Conservation (phyloP, 306 rosid species). For the Malus sylvestris region DNA sequence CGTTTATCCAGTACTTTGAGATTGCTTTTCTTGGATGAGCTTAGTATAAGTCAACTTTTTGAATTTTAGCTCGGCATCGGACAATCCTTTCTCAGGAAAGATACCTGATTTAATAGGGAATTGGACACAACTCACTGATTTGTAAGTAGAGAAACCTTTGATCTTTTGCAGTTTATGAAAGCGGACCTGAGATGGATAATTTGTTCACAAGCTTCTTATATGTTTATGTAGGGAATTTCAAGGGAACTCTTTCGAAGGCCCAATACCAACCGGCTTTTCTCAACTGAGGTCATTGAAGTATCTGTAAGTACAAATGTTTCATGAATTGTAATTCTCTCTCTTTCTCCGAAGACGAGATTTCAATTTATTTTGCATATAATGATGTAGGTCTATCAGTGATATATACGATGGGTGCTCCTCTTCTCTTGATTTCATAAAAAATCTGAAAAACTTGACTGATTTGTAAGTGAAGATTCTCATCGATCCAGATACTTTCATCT, state of each 20-base stretch:
- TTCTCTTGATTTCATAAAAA: slow-evolving; percentile 15
- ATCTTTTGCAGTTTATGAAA: not conserved
- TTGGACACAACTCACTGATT: slow-evolving; percentile 1
- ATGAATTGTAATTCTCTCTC: not conserved
- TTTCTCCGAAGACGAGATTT: not conserved
- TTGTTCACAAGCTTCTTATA: not conserved
- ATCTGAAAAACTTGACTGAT: slow-evolving; percentile 3
- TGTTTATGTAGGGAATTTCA: slow-evolving; percentile 10
- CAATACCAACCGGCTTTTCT: slow-evolving; percentile 27
- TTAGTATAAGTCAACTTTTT: not conserved
- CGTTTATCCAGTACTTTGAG: not conserved
- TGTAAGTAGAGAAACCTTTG: not conserved
- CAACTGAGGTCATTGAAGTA: not conserved
- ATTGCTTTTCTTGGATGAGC: not conserved
- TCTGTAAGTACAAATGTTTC: slow-evolving; percentile 12
- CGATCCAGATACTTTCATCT: not conserved
- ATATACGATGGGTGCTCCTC: slow-evolving; percentile 23
- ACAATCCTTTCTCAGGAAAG: slow-evolving; percentile 14
- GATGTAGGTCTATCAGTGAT: slow-evolving; percentile 22
- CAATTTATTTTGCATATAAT: not conserved
- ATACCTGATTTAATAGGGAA: slow-evolving; percentile 25
- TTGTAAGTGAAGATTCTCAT: slow-evolving; percentile 16
- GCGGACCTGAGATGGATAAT: not conserved
- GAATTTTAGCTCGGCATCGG: slow-evolving; percentile 8
- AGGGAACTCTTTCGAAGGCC: slow-evolving; percentile 31